These are phyloP conservation scores for Neurospora sp. DNA, from an alignment of 495 filamentous ascomycete genomes.

Conservation along the genomic window DNA sequence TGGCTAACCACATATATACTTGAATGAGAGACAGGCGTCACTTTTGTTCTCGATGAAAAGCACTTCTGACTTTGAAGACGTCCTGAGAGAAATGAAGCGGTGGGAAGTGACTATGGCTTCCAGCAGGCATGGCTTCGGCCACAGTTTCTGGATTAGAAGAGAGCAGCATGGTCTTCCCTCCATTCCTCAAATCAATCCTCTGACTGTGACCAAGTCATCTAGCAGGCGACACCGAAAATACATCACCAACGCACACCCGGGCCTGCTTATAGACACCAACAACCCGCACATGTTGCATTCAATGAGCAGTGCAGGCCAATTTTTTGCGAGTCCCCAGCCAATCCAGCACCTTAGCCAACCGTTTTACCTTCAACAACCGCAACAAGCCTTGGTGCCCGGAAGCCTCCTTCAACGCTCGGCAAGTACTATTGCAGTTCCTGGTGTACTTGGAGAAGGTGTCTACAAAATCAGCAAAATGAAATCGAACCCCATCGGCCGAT, in stretches of 20 bases:
- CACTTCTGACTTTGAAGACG: conserved; percentile 6
- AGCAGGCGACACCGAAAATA: not conserved
- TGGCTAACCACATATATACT: not conserved
- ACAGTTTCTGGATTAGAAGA: not conserved
- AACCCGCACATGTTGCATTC: not conserved
- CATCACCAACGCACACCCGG: not conserved
- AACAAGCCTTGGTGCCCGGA: conserved; percentile 6
- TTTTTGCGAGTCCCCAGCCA: not conserved
- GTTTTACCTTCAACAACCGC: not conserved
- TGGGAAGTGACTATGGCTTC: conserved; percentile 4
- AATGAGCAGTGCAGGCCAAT: not conserved
- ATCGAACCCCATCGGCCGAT: conserved; percentile 1
- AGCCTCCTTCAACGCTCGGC: conserved; percentile 6
- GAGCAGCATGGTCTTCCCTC: not conserved
- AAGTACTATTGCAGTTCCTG: conserved; percentile 11
- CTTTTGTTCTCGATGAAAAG: conserved; percentile 9
- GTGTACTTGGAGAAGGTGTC: conserved; percentile 15
- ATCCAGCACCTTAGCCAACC: conserved; percentile 7
- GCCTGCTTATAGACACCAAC: not conserved
- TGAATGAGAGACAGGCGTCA: not conserved
- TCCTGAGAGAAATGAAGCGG: conserved; percentile 6
- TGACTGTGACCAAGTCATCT: not conserved
- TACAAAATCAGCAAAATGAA: conserved; percentile 19
- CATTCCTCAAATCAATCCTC: not conserved
- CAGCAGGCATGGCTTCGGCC: not conserved